A percentile compares a stretch with the other conserved stretches of the same genome.
phyloP scores from a whole-genome alignment of 2,329 filamentous ascomycete species.

The Verticillium isaacii region DNA sequence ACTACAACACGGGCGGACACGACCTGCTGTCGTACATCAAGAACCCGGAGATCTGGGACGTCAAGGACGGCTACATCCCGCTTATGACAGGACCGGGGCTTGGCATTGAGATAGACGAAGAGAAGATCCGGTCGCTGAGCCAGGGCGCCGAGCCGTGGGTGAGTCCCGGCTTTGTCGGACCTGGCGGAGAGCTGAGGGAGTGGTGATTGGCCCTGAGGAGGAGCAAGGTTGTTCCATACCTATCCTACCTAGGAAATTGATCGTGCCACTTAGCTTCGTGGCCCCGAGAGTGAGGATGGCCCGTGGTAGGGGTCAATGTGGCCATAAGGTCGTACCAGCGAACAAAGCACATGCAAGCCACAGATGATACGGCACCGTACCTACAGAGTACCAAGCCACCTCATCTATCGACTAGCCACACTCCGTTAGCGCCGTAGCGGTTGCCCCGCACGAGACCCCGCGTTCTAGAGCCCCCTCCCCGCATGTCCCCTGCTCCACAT shows the following conservation, averaged over 20 bases:
- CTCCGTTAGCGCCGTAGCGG: neutral
- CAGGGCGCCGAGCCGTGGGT: slow-evolving; percentile 59
- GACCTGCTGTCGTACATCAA: slow-evolving; percentile 64
- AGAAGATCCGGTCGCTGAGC: slow-evolving; percentile 55
- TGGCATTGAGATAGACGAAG: slow-evolving; percentile 70
- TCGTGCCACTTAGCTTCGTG: no score
- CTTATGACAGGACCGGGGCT: slow-evolving; percentile 56
- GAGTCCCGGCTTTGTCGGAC: slow-evolving; percentile 61
- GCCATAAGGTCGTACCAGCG: neutral
- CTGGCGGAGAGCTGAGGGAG: slow-evolving; percentile 61
- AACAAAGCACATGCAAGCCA: neutral
- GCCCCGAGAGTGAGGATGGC: no score
- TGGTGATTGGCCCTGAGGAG: slow-evolving; percentile 43
- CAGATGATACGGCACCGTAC: neutral
- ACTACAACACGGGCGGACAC: slow-evolving; percentile 66
- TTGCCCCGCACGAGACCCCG: neutral
- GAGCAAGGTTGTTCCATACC: no score
- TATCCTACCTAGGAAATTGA: no score
- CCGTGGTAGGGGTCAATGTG: no score
- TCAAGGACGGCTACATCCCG: slow-evolving; percentile 62
- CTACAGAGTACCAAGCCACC: neutral
- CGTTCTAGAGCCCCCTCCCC: neutral
- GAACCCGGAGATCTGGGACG: slow-evolving; percentile 60
- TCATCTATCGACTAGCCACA: neutral
- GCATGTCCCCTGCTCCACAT: neutral